Base-by-base conservation (phyloP, 2,329 filamentous ascomycete genomes). In the Trichoderma asperellum region DNA sequence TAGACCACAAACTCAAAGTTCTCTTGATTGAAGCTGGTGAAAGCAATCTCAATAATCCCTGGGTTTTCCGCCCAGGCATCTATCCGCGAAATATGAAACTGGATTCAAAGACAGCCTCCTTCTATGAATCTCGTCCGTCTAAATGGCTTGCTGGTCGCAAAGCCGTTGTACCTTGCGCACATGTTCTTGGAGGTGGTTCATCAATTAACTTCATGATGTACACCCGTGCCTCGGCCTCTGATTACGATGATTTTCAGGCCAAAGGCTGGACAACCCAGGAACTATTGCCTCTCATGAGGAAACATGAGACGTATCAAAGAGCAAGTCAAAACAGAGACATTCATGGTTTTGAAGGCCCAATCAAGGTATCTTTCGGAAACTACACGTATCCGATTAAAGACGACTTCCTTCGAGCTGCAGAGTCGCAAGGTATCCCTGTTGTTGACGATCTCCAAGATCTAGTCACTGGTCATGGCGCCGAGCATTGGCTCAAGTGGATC, bases 321-420 rank as follows among this genome's bases (percentile, higher is more conserved):
- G 68, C 73, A 8, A 73, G 74, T 18, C 65, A 49, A 4, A 40
- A 59, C 24, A 40, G 53, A 1, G 68, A 64, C 4, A 72, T 71
- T 2, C 86, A 88, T 71, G 86, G 86, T 6, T 74, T 79, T 57
- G 76, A 81, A 47, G 86, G 87, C 0, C 86, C 86, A 0, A 80
- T 88, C 29, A 78, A 85, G 29, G 76, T 89, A 16, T 85, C 83
- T 2, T 79, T 81, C 43, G 83, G 85, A 40, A 82, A 81, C 0
- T 86, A 79, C 73, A 75, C 78, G 21, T 78, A 77, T 5, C 67
- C 73, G 3, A 78, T 81, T n/a, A 81, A 84, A 69, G 76, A 83
- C 10, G 79, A 83, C 34, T 87, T 87, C 71, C 79, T 87, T 57
- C 75, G 81, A 2, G 83, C 84, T 5, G 81, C 84, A 0, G 77